Evolutionary conservation across 805 yeast genomes (phyloP).

Genomic region (Teunomyces kruisii): DNA sequence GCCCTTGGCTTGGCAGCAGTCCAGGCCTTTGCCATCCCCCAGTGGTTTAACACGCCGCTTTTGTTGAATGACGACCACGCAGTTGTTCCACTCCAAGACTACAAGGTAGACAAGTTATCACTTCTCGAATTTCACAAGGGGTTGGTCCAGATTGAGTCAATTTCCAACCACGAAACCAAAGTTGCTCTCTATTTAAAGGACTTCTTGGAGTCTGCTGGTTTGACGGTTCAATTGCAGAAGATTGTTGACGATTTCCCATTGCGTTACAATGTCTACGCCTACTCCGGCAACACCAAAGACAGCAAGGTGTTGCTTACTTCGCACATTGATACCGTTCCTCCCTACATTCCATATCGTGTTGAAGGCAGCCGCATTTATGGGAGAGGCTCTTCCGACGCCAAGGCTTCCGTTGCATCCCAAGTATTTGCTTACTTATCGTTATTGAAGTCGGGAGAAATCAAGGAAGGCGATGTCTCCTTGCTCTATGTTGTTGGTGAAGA

Average conservation of each 20-base stretch:
- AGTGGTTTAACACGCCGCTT: not conserved
- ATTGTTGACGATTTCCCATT: constrained; percentile 23
- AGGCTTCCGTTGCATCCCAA: constrained; percentile 66
- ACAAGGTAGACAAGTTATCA: constrained; percentile 11
- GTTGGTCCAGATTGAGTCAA: constrained; percentile 25
- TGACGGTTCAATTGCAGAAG: constrained; percentile 50
- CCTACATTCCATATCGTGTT: constrained; percentile 51
- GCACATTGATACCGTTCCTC: constrained; percentile 75
- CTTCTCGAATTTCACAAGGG: constrained; percentile 25
- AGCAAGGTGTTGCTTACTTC: constrained; percentile 56
- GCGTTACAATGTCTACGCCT: constrained; percentile 59
- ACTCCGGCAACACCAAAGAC: constrained; percentile 43
- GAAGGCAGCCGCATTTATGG: constrained; percentile 56
- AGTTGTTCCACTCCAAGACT: constrained; percentile 9
- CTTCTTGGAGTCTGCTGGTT: constrained; percentile 43
- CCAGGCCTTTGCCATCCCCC: not conserved
- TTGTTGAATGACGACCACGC: not conserved
- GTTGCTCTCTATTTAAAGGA: constrained; percentile 40
- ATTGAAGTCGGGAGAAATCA: constrained; percentile 31
- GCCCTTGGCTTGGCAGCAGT: not conserved
- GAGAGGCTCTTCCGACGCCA: constrained; percentile 72
- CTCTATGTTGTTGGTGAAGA: constrained; percentile 74
- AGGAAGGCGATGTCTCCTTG: constrained; percentile 57
- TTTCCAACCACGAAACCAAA: constrained; percentile 22
- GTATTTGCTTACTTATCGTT: constrained; percentile 54